These are phyloP conservation scores for Capsicum baccatum DNA, from an alignment of 257 asterid species.

Conservation along the genomic window DNA sequence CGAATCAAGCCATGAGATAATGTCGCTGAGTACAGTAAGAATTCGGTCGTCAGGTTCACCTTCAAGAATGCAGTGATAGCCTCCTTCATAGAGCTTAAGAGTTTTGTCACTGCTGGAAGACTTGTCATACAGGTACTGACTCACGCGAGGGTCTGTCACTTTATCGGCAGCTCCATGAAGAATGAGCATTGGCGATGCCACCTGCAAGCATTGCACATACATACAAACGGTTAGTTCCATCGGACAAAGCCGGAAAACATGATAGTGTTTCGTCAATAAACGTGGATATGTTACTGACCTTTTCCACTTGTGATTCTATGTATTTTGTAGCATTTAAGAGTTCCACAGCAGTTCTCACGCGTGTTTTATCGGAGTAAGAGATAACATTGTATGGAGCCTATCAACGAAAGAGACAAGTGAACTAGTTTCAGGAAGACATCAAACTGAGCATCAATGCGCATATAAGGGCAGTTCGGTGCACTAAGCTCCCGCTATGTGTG, in stretches of 20 bases:
- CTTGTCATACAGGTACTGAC: slow-evolving; percentile 70
- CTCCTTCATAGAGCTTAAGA: slow-evolving; percentile 80
- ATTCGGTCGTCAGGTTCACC: slow-evolving; percentile 97
- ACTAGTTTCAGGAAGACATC: not conserved
- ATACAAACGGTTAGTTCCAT: not conserved
- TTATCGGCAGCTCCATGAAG: slow-evolving; percentile 94
- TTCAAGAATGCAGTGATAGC: slow-evolving; percentile 94
- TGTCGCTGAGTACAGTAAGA: slow-evolving; percentile 68
- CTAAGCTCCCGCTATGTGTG: not conserved
- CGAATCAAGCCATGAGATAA: slow-evolving; percentile 83
- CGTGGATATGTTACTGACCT: slow-evolving; percentile 50
- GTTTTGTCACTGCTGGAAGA: slow-evolving; percentile 80
- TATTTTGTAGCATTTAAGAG: slow-evolving; percentile 82
- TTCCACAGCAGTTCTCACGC: slow-evolving; percentile 87
- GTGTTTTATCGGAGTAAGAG: slow-evolving; percentile 80
- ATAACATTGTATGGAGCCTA: slow-evolving; percentile 93
- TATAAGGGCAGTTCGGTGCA: not conserved
- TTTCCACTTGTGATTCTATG: slow-evolving; percentile 75
- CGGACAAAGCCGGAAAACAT: not conserved
- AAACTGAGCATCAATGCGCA: not conserved
- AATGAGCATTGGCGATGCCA: slow-evolving; percentile 76
- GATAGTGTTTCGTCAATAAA: not conserved
- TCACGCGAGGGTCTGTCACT: slow-evolving; percentile 92
- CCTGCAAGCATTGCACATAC: slow-evolving; percentile 41
- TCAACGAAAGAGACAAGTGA: slow-evolving; percentile 23